Evolutionary conservation across 2,329 filamentous ascomycete genomes (phyloP).

Genomic region (Diaporthe longicolla): DNA sequence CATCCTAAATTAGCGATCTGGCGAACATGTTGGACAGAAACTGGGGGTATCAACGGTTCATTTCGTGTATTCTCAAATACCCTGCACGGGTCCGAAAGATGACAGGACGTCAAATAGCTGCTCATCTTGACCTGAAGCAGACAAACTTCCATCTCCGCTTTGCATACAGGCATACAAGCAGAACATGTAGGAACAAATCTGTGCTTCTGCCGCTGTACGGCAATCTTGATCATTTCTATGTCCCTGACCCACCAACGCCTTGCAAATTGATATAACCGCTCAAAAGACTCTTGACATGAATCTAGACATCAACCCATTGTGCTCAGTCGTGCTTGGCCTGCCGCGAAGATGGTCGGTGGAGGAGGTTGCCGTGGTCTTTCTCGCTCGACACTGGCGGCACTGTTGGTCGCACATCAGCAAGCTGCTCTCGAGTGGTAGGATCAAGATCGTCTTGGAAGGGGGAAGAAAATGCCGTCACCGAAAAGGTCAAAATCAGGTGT

Average conservation of each 20-base stretch:
- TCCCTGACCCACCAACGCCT: conserved; percentile 16
- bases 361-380: conserved; percentile 36
- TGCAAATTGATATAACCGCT: neutral
- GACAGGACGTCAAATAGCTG: neutral
- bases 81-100: neutral
- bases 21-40: neutral
- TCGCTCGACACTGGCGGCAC: conserved; percentile 27
- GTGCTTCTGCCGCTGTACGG: neutral
- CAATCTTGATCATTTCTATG: neutral
- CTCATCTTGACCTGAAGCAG: neutral
- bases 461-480: neutral
- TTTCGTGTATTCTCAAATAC: conserved; percentile 22
- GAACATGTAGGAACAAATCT: neutral
- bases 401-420: conserved; percentile 36
- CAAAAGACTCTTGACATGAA: neutral
- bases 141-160: conserved; percentile 21
- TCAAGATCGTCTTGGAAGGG: neutral
- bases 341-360: conserved; percentile 31
- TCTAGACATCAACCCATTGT: no score
- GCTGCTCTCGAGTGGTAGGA: neutral
- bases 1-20: neutral
- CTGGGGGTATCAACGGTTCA: conserved; percentile 21
- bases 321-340: conserved; percentile 39
- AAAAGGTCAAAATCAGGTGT: neutral
- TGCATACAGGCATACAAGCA: conserved; percentile 4